Evolutionary conservation across 2,329 filamentous ascomycete species (phyloP).

Genomic region (Fusarium sp.): DNA sequence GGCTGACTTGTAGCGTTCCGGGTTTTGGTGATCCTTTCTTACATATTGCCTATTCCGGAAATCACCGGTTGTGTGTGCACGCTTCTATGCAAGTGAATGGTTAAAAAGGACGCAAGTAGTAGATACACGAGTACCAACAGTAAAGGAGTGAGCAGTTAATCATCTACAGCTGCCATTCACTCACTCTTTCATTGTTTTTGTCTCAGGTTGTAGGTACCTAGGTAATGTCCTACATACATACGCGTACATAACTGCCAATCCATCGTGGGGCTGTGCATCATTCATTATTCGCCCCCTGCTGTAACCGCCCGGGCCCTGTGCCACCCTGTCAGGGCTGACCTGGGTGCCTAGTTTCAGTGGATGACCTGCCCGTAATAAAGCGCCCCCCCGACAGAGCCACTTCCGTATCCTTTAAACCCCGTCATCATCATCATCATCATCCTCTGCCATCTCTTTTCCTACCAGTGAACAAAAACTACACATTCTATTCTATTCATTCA

Average conservation of each 20-base stretch:
- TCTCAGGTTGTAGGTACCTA: not conserved
- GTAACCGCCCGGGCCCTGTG: conserved; percentile 9
- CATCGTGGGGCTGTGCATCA: conserved; percentile 19
- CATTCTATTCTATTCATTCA: not conserved
- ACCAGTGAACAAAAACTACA: not conserved
- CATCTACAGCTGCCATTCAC: not conserved
- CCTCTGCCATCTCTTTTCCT: conserved; percentile 1
- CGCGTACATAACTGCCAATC: conserved; percentile 3
- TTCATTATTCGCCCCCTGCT: not conserved
- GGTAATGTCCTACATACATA: not conserved
- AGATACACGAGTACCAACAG: too few relatives aligned
- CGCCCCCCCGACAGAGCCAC: conserved; percentile 14
- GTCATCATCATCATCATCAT: conserved; percentile 16
- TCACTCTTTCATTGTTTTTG: not conserved
- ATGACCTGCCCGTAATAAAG: conserved; percentile 27
- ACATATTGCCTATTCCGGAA: conserved; percentile 15
- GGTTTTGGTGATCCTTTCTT: not conserved
- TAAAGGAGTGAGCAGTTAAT: too few relatives aligned
- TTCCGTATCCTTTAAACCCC: conserved; percentile 11
- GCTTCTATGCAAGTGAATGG: too few relatives aligned
- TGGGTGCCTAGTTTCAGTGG: conserved; percentile 24
- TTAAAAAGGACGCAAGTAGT: too few relatives aligned
- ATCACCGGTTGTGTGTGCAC: not conserved
- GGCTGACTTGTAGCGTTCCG: conserved; percentile 6
- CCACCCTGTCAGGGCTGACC: not conserved